Percentiles rank a stretch among this genome's conserved stretches.
These are phyloP conservation scores for Salix caprea DNA, from an alignment of 345 rosid species.

Conservation along the genomic window DNA sequence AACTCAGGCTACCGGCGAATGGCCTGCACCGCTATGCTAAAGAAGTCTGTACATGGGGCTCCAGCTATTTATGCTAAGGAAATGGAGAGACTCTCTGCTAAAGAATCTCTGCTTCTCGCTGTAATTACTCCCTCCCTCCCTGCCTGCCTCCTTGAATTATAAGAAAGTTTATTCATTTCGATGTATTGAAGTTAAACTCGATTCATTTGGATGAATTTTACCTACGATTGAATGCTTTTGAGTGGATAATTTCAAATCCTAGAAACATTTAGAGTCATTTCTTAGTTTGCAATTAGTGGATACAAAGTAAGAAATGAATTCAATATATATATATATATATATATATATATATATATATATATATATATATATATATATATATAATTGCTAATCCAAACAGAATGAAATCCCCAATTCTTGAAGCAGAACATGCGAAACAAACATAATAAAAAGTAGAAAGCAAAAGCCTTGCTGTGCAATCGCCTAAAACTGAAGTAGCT, in stretches of 20 bases:
- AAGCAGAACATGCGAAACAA: too few species aligned
- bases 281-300: neutral
- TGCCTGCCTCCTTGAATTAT: neutral
- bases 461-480: neutral
- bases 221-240: neutral
- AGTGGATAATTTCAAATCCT: neutral
- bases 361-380: neutral
- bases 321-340: too few species aligned
- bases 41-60: conserved; percentile 66
- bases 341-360: too few species aligned
- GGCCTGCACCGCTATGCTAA: conserved; percentile 51
- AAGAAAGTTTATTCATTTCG: neutral
- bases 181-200: neutral
- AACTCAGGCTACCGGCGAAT: neutral
- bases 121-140: conserved; percentile 32
- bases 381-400: too few species aligned
- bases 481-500: neutral
- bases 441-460: too few species aligned
- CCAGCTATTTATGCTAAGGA: conserved; percentile 80
- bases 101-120: conserved; percentile 89
- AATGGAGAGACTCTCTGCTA: conserved; percentile 97
- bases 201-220: neutral
- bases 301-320: too few species aligned
- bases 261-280: neutral
- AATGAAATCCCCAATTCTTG: too few species aligned